These are phyloP conservation scores for Austroboletus novae-zelandiae DNA, from an alignment of 1,284 basidiomycete genomes.

Conservation along the genomic window DNA sequence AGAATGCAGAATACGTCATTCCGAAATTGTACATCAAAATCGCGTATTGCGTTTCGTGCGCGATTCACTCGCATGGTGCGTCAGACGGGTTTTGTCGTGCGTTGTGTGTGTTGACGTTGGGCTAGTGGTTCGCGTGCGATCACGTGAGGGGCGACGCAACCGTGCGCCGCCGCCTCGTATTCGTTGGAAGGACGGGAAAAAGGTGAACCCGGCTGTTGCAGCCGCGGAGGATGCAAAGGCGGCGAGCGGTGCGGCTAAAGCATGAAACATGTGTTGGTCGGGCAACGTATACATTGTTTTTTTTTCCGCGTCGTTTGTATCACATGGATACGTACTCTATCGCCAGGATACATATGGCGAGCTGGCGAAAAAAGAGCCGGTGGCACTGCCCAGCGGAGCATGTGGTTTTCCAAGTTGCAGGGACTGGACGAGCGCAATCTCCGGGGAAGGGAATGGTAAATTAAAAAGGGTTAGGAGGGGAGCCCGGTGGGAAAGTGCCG, in stretches of 20 bases:
- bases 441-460: too few relatives aligned
- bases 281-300: too few relatives aligned
- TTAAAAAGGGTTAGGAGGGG: too few relatives aligned
- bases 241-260: conserved; percentile 42
- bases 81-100: background rate
- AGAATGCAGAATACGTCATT: conserved; percentile 82
- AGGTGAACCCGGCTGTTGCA: conserved; percentile 82
- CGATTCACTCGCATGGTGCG: conserved; percentile 97
- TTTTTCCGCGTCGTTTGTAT: too few relatives aligned
- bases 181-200: conserved; percentile 98
- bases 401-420: too few relatives aligned
- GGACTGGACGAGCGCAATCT: too few relatives aligned
- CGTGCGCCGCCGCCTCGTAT: conserved; percentile 94
- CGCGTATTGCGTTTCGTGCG: conserved; percentile 98
- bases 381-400: too few relatives aligned
- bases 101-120: background rate
- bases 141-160: conserved; percentile 91
- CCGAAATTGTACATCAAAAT: conserved; percentile 99
- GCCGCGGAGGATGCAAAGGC: conserved; percentile 67
- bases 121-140: conserved; percentile 91
- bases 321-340: too few relatives aligned
- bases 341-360: too few relatives aligned
- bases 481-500: too few relatives aligned
- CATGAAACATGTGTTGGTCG: conserved; percentile 32
- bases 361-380: too few relatives aligned